Evolutionary conservation across 352 stramenopile species (phyloP), one percentile per base, ranked within the genome.

Genomic region (Pythium coloratum): DNA sequence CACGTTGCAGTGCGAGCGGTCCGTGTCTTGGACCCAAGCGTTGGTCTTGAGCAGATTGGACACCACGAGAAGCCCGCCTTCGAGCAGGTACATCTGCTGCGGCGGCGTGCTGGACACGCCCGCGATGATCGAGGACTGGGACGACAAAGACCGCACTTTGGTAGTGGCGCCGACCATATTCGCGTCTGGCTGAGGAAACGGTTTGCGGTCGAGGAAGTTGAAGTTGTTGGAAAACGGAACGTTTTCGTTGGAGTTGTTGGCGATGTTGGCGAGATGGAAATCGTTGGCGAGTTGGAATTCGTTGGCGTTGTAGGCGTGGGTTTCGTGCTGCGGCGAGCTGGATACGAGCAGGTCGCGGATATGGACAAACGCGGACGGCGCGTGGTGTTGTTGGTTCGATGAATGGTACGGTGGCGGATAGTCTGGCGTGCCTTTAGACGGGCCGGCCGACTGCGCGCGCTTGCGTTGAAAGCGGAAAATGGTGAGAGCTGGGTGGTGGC

Each of bases 81-180:
- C 79, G 59, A 91, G 67, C 64, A 91, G 89, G 64, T 91, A 92
- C 78, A 92, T 90, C 66, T 78, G 79, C 73, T 86, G 80, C 42
- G 75, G 60, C 60, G 60, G 60, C 38, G 51, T 66, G 14, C 34
- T 54, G 2, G 60, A 66, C 26, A 66, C 30, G 16, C 60, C 62
- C 3, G 71, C 56, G 42, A 24, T 63, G 8, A 56, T 46, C n/a
- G 57, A 51, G 44, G 44, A 51, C 44, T 51, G 56, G 32, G 63
- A 69, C 63, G 63, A 60, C 32, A 61, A 30, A 10, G 50, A 46
- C 33, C 63, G 63, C 12, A 57, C 40, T 28, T 61, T 60, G 46
- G 62, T 36, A 32, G 62, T 64, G 9, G 12, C 32, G 28, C 14
- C 16, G 3, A 51, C 44, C 44, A 51, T 51, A 51, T 51, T 51